These are phyloP conservation scores for Rickenella mellea DNA, from an alignment of 768 basidiomycete species.

Conservation along the genomic window DNA sequence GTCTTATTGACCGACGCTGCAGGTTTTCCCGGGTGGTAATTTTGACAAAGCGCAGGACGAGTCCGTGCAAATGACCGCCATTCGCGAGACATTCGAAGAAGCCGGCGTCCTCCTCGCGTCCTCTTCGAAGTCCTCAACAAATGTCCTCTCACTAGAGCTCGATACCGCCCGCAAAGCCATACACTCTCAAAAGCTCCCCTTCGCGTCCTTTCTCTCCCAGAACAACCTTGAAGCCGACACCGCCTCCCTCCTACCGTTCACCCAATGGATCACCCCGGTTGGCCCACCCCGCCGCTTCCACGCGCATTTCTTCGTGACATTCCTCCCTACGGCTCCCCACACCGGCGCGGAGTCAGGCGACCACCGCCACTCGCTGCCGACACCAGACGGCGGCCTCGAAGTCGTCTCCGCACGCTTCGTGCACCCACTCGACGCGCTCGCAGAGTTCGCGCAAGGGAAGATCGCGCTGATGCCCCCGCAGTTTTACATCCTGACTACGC, in stretches of 20 bases:
- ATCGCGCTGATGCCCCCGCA: constrained; percentile 69
- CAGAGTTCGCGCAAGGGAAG: constrained; percentile 37
- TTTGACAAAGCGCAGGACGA: constrained; percentile 50
- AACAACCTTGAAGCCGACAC: constrained; percentile 35
- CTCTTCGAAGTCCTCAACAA: constrained; percentile 10
- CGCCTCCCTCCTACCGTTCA: constrained; percentile 52
- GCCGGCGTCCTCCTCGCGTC: constrained; percentile 57
- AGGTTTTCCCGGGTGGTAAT: constrained; percentile 78
- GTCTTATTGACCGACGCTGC: not conserved
- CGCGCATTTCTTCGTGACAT: constrained; percentile 60
- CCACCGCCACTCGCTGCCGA: constrained; percentile 51
- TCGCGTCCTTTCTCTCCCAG: constrained; percentile 41
- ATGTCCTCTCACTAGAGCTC: constrained; percentile 16
- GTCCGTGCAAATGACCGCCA: constrained; percentile 50
- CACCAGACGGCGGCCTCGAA: constrained; percentile 58
- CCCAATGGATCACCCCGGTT: constrained; percentile 65
- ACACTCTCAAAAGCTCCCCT: constrained; percentile 40
- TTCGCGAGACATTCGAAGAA: constrained; percentile 74
- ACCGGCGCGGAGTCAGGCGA: constrained; percentile 43
- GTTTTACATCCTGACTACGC: constrained; percentile 57
- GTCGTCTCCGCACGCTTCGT: constrained; percentile 62
- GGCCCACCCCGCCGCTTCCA: constrained; percentile 57
- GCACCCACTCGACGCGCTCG: constrained; percentile 42
- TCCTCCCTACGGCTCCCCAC: constrained; percentile 36
- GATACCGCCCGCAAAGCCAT: constrained; percentile 48